These are phyloP conservation scores for Pseudotsuga menziesii DNA, from an alignment of 75 land plant species.

Conservation along the genomic window DNA sequence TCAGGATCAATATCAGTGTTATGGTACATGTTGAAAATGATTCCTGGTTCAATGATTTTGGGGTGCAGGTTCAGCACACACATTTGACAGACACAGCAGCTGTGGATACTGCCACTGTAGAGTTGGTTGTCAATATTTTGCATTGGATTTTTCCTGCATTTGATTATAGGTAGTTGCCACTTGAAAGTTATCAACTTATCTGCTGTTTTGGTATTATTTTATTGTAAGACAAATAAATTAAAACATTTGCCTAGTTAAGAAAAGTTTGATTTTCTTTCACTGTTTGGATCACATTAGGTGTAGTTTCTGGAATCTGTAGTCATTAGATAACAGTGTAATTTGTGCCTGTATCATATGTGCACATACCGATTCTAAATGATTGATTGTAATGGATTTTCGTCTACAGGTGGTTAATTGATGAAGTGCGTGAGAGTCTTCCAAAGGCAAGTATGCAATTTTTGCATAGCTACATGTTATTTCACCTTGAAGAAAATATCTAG, in stretches of 20 bases:
- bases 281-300: neutral
- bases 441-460: conserved; percentile 47
- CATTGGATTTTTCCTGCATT: conserved; percentile 78
- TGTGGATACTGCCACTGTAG: conserved; percentile 89
- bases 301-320: neutral
- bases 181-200: neutral
- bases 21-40: neutral
- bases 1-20: neutral
- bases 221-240: neutral
- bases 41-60: conserved; percentile 10
- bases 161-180: conserved; percentile 74
- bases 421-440: conserved; percentile 84
- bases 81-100: conserved; percentile 94
- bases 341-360: neutral
- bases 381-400: conserved; percentile 1
- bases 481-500: neutral
- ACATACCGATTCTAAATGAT: neutral
- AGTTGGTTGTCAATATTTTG: conserved; percentile 62
- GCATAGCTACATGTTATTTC: neutral
- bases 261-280: neutral
- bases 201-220: neutral
- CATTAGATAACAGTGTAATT: neutral
- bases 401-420: conserved; percentile 92
- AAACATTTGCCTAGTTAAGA: neutral
- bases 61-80: conserved; percentile 85